Conservation (phyloP, 2,329 filamentous ascomycete genomes). For the Aspergillus aculeatinus region DNA sequence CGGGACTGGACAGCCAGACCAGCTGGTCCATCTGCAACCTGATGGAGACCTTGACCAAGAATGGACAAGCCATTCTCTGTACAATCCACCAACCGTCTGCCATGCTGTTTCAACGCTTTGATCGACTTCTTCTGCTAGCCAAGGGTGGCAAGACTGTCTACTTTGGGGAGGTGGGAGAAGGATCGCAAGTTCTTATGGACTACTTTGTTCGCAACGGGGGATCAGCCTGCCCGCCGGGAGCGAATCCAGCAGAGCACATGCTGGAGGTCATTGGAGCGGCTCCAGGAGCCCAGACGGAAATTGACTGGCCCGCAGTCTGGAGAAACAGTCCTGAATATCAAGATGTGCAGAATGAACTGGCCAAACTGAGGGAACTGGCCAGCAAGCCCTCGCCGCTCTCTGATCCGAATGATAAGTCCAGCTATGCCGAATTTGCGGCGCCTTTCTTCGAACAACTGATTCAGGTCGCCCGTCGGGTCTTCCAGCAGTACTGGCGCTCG, state of each 20-base stretch:
- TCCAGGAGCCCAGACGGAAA: conserved; percentile 56
- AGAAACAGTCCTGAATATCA: conserved; percentile 54
- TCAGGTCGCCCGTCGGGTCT: conserved; percentile 68
- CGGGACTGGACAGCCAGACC: conserved; percentile 84
- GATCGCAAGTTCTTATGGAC: conserved; percentile 53
- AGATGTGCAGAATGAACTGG: conserved; percentile 47
- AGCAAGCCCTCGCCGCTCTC: conserved; percentile 36
- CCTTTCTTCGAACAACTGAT: conserved; percentile 65
- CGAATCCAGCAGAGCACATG: conserved; percentile 73
- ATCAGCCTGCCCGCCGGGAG: conserved; percentile 54
- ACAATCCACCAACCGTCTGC: conserved; percentile 92
- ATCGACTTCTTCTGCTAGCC: conserved; percentile 60
- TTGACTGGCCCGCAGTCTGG: conserved; percentile 56
- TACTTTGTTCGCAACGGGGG: conserved; percentile 64
- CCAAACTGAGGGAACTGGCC: conserved; percentile 52
- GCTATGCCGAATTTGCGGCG: conserved; percentile 73
- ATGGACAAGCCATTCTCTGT: conserved; percentile 83
- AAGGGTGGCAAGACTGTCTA: conserved; percentile 64
- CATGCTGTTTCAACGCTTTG: conserved; percentile 82
- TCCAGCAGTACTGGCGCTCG: conserved; percentile 85
- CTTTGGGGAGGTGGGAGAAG: conserved; percentile 62
- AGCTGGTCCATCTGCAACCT: conserved; percentile 85
- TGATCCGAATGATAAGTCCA: conserved; percentile 37
- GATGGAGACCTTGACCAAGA: conserved; percentile 80
- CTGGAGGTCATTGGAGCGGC: conserved; percentile 55